A percentile compares a stretch with the other conserved stretches of the same genome.
Evolutionary conservation across 2,329 filamentous ascomycete genomes (phyloP).

Genomic region (Pseudocercospora fijiensis): DNA sequence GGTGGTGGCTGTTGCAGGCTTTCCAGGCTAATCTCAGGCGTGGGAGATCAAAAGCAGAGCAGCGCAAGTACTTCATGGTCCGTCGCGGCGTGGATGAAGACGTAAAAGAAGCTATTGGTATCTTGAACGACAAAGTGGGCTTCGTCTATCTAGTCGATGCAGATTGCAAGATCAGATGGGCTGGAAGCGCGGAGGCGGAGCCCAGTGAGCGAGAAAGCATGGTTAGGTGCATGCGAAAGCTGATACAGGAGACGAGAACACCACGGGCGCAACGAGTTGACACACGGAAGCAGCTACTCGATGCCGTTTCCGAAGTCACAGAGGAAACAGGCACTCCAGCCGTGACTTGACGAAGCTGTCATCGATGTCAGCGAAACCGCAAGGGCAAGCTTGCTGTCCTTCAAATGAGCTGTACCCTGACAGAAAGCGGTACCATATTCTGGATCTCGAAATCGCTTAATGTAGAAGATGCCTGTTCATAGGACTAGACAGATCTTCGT

Average conservation of each 20-base stretch:
- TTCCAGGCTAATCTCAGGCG: slow-evolving; percentile 52
- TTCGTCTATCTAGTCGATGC: slow-evolving; percentile 90
- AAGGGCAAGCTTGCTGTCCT: neutral
- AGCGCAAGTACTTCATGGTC: slow-evolving; percentile 60
- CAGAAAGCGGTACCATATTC: no score
- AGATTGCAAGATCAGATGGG: slow-evolving; percentile 89
- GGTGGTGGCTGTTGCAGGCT: slow-evolving; percentile 56
- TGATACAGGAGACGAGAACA: slow-evolving; percentile 57
- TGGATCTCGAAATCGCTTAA: no score
- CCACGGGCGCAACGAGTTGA: slow-evolving; percentile 20
- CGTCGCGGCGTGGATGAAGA: slow-evolving; percentile 56
- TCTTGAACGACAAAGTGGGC: slow-evolving; percentile 87
- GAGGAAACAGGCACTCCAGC: slow-evolving; percentile 8
- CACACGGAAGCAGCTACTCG: slow-evolving; percentile 18
- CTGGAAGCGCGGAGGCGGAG: slow-evolving; percentile 71
- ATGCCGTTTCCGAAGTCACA: slow-evolving; percentile 20
- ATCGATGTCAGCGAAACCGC: neutral
- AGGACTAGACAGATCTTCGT: neutral
- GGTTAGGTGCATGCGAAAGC: slow-evolving; percentile 61
- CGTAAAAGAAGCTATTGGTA: slow-evolving; percentile 59
- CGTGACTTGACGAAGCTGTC: neutral
- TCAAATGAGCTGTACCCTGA: no score
- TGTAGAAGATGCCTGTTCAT: neutral
- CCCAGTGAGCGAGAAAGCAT: slow-evolving; percentile 66
- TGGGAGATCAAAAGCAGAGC: slow-evolving; percentile 51